A percentile compares a stretch with the other conserved stretches of the same genome.
phyloP scores from a whole-genome alignment of 2,329 filamentous ascomycete species.

The Nemania sp. region DNA sequence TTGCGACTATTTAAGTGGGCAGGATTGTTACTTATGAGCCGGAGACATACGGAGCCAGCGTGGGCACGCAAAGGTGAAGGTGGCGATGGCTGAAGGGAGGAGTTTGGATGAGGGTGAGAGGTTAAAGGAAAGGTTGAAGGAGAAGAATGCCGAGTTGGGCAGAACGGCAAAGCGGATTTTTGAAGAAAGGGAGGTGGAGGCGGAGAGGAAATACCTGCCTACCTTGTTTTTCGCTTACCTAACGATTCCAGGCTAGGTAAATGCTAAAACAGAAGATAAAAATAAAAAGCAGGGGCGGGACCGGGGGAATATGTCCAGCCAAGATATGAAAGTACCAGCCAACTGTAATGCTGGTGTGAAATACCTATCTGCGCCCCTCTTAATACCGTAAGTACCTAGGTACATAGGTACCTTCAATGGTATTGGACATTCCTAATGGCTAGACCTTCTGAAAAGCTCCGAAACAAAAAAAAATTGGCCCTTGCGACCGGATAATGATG shows the following conservation, averaged over 20 bases:
- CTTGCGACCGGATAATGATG: background rate
- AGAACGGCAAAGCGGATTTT: constrained; percentile 22
- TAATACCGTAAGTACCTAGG: too few relatives aligned
- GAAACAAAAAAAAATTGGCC: background rate
- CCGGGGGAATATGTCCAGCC: background rate
- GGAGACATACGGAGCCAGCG: background rate
- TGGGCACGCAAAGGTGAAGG: background rate
- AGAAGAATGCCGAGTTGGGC: constrained; percentile 6
- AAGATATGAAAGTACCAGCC: too few relatives aligned
- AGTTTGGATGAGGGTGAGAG: constrained; percentile 1
- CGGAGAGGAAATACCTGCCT: background rate
- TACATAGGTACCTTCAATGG: too few relatives aligned
- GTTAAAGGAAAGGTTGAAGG: constrained; percentile 16
- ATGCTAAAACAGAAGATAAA: background rate
- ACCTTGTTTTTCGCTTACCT: background rate
- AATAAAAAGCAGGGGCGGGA: background rate
- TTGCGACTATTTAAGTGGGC: constrained; percentile 13
- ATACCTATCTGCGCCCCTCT: too few relatives aligned
- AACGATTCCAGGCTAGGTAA: background rate
- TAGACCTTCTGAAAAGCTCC: too few relatives aligned
- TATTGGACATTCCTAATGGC: too few relatives aligned
- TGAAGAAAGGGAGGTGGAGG: constrained; percentile 24
- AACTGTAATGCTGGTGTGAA: too few relatives aligned
- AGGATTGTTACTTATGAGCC: constrained; percentile 14
- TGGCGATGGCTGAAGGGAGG: constrained; percentile 4